phyloP scores from a whole-genome alignment of 768 basidiomycete species.

The Lanmaoa pseudosensibilis region DNA sequence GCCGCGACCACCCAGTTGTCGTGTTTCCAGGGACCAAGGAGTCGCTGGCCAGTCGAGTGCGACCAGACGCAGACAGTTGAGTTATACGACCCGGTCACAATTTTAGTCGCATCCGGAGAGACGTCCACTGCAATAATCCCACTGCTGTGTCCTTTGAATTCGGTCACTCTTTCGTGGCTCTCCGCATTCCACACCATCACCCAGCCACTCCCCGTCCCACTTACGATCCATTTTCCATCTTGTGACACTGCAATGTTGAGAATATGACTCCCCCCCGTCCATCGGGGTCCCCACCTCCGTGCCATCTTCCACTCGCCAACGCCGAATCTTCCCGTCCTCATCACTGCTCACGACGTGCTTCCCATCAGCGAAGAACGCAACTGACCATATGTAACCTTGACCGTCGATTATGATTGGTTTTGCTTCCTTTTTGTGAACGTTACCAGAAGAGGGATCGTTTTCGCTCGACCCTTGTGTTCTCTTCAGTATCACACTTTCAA shows the following conservation, averaged over 20 bases:
- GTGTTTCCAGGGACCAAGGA: background rate
- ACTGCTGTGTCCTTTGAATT: background rate
- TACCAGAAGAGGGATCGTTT: too few relatives aligned
- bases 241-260: background rate
- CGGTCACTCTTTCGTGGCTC: background rate
- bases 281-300: background rate
- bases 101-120: background rate
- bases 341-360: background rate
- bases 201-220: background rate
- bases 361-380: background rate
- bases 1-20: background rate
- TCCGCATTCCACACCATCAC: background rate
- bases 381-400: background rate
- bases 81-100: background rate
- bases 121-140: background rate
- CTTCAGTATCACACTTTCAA: background rate
- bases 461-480: background rate
- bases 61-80: background rate
- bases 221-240: slow-evolving; percentile 1
- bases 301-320: background rate
- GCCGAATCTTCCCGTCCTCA: background rate
- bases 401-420: background rate
- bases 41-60: background rate
- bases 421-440: background rate
- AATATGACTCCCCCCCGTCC: background rate